phyloP scores from a whole-genome alignment of 148 eudicot genomes.

The Rhododendron mucronatum region DNA sequence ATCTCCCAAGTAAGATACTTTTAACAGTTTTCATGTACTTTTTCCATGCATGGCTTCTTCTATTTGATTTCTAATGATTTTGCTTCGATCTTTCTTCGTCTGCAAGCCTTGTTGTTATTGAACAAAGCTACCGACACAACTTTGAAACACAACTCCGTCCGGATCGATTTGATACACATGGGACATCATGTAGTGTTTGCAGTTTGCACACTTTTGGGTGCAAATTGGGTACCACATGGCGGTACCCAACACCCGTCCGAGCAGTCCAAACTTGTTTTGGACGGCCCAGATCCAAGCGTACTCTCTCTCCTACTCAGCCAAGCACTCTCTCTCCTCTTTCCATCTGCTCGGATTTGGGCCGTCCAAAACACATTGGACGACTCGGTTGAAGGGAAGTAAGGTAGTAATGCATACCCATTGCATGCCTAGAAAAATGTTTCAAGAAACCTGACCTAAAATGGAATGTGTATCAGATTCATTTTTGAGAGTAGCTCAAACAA shows the following conservation, averaged over 20 bases:
- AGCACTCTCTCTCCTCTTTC: too few relatives aligned
- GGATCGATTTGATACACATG: too few relatives aligned
- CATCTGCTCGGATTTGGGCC: too few relatives aligned
- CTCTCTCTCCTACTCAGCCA: too few relatives aligned
- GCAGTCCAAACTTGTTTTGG: too few relatives aligned
- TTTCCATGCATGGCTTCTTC: background rate
- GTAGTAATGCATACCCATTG: background rate
- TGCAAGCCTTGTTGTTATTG: background rate
- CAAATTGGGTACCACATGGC: too few relatives aligned
- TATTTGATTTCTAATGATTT: background rate
- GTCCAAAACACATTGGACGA: too few relatives aligned
- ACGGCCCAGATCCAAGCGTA: too few relatives aligned
- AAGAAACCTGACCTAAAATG: background rate
- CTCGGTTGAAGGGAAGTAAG: too few relatives aligned
- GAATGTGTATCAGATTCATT: background rate
- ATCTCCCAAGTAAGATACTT: slow-evolving; percentile 79
- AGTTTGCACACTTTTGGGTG: background rate
- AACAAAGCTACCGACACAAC: background rate
- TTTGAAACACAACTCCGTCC: background rate
- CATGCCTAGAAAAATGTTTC: background rate
- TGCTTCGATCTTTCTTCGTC: background rate
- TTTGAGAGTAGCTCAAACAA: background rate
- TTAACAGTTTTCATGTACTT: background rate
- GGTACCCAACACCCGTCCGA: too few relatives aligned
- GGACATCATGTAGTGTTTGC: too few relatives aligned